A percentile compares a stretch with the other conserved stretches of the same genome.
Conservation (phyloP, 1,284 basidiomycete genomes). For the Boletus austroedulis region DNA sequence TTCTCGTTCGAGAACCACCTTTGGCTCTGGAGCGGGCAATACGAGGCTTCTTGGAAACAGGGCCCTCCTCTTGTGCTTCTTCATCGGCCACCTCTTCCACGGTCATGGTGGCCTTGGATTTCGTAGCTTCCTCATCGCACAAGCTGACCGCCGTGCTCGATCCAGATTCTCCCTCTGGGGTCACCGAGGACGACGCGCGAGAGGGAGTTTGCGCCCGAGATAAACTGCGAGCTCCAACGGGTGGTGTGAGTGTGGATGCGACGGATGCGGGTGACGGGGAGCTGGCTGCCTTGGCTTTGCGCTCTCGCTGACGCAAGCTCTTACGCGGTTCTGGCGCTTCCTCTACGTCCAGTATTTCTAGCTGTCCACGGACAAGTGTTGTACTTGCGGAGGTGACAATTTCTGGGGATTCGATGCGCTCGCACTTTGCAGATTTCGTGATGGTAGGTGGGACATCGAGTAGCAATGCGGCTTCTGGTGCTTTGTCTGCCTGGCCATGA, state of each 20-base stretch:
- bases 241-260: constrained; percentile 34
- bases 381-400: constrained; percentile 1
- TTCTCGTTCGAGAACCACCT: constrained; percentile 18
- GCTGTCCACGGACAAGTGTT: constrained; percentile 14
- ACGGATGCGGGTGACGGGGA: constrained; percentile 28
- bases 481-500: constrained; percentile 1
- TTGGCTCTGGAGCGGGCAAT: constrained; percentile 28
- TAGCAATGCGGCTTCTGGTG: constrained; percentile 14
- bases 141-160: constrained; percentile 36
- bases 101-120: constrained; percentile 16
- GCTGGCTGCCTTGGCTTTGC: constrained; percentile 20
- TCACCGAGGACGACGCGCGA: constrained; percentile 23
- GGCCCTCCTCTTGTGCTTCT: constrained; percentile 19
- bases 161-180: constrained; percentile 32
- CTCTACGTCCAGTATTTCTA: constrained; percentile 21
- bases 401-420: constrained; percentile 23
- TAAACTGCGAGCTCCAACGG: constrained; percentile 23
- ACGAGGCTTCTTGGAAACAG: constrained; percentile 22
- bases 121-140: constrained; percentile 29
- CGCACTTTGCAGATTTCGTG: constrained; percentile 21
- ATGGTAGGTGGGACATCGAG: constrained; percentile 16
- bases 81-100: constrained; percentile 16
- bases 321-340: constrained; percentile 27
- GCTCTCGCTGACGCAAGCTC: constrained; percentile 31
- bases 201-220: constrained; percentile 23